Evolutionary conservation across 169 alveolate species (phyloP), one percentile per base, ranked within the genome.

Genomic region (Cryptosporidium tyzzeri): DNA sequence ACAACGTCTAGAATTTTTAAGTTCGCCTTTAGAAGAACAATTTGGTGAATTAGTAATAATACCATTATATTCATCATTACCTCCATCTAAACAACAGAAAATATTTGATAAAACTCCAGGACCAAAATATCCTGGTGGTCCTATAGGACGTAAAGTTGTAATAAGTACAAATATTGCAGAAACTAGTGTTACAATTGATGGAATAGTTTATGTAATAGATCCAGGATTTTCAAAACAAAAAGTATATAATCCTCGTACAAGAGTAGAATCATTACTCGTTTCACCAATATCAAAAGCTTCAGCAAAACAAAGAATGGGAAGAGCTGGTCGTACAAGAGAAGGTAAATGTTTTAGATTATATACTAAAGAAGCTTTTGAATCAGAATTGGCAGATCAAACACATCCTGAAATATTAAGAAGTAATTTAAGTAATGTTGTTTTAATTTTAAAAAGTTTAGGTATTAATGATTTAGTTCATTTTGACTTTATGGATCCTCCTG

Each of bases 131-230:
- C 92, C 93, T 41, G 99, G 98, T 16, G 96, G 97, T 23, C 96
- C 96, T 67, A 71, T 92, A 29, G 99, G 99, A 7, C 86, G 98
- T 31, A 91, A 92, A 68, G 84, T 93, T 21, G 89, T 85, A 10
- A 96, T 99, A 33, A 96, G 99, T 35, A 99, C 99, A 21, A 99
- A 99, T 94, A 97, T 99, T 37, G 99, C 99, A 0, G 99, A 99
- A 93, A 98, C 99, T 12, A 97, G 99, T 62, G 93, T 99, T 62
- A 99, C 99, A 18, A 98, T 99, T 31, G 99, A 99, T 93, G 99
- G 99, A 33, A 96, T 99, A 65, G 99, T 98, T 26, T 98, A 98
- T 86, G 99, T 99, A n/a, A 97, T 99, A 33, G 99, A 99, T 93
- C 99, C 99, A 23, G 99, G 99, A 12, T 97, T 98, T 93, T 94